Base-by-base conservation (phyloP, 78 protist species). In the Polysphondylium violaceum region DNA sequence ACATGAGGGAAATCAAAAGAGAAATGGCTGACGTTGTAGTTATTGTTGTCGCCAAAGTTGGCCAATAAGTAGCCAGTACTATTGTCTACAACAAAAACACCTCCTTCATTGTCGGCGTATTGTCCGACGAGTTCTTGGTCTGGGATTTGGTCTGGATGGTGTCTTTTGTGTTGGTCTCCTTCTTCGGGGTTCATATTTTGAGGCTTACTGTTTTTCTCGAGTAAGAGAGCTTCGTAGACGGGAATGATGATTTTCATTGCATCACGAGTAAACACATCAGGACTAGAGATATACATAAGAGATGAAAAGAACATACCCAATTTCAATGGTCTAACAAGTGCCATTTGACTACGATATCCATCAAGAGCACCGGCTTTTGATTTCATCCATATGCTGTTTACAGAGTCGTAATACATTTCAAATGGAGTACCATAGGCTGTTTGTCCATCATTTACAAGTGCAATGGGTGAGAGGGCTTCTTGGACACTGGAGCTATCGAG, bases 341-440 rank as follows among this genome's bases (percentile, higher is more conserved):
- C 74, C 58, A 87, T 61, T 38, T 87, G 68, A 17, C 61, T 41
- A n/a, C 74, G n/a, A 43, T 61, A 71, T 0, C 93, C 93, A 7
- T 29, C 27, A 3, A 56, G 27, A 29, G 40, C 36, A 33, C 93
- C 93, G 19, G 68, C 81, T 60, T 87, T 87, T 2, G 44, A n/a
- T 44, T 87, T 55, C 4, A 59, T 27, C 93, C 93, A 87, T 21
- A 83, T 44, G 2, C 33, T 33, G 41, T 87, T 76, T 41, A 7
- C 36, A 40, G 11, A 21, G 29, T 87, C 56, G 36, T 87, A 87
- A 29, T 40, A 65, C 93, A 87, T 76, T 73, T 87, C 93, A 50
- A 75, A 87, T 53, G 93, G 93, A 44, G 86, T 75, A 11, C 93
- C 93, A 33, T 87, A 87, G 2, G 77, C 93, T 3, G 40, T 23